These are phyloP conservation scores for Phyllosticta citriasiana DNA, from an alignment of 2,329 filamentous ascomycete species.

Conservation along the genomic window DNA sequence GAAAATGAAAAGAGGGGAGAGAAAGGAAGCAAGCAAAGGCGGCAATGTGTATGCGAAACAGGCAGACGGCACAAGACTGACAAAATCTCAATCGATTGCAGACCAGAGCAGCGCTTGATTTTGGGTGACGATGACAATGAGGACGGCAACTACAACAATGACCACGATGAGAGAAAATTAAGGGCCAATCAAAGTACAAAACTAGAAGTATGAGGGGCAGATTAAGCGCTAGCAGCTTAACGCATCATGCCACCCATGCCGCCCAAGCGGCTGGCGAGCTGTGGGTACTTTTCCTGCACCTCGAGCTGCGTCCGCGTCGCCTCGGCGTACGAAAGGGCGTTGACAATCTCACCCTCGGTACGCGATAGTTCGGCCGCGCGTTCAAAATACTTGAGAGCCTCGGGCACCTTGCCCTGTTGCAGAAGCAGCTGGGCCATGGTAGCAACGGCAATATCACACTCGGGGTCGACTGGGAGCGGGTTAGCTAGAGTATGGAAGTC, in stretches of 20 bases:
- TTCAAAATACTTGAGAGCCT: slow-evolving; percentile 95
- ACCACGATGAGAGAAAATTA: too few relatives aligned
- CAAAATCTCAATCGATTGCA: too few relatives aligned
- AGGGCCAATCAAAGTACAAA: too few relatives aligned
- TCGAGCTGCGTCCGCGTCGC: slow-evolving; percentile 93
- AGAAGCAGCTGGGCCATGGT: slow-evolving; percentile 97
- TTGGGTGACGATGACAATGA: too few relatives aligned
- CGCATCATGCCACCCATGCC: slow-evolving; percentile 31
- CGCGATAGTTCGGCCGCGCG: slow-evolving; percentile 86
- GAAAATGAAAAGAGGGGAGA: too few relatives aligned
- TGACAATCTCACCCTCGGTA: slow-evolving; percentile 92
- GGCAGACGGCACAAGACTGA: too few relatives aligned
- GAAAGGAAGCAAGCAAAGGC: too few relatives aligned
- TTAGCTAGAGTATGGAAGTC: neutral
- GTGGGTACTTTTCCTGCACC: slow-evolving; percentile 46
- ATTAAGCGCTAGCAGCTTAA: neutral
- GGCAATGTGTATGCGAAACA: too few relatives aligned
- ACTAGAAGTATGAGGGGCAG: too few relatives aligned
- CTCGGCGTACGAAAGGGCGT: slow-evolving; percentile 92
- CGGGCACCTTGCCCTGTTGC: slow-evolving; percentile 93
- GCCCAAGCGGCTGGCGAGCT: slow-evolving; percentile 37
- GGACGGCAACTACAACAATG: too few relatives aligned
- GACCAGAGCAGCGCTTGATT: too few relatives aligned
- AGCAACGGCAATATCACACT: slow-evolving; percentile 96
- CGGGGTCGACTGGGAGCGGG: slow-evolving; percentile 66